Evolutionary conservation across 257 asterid species (phyloP).

Genomic region (Ehretia macrophylla): DNA sequence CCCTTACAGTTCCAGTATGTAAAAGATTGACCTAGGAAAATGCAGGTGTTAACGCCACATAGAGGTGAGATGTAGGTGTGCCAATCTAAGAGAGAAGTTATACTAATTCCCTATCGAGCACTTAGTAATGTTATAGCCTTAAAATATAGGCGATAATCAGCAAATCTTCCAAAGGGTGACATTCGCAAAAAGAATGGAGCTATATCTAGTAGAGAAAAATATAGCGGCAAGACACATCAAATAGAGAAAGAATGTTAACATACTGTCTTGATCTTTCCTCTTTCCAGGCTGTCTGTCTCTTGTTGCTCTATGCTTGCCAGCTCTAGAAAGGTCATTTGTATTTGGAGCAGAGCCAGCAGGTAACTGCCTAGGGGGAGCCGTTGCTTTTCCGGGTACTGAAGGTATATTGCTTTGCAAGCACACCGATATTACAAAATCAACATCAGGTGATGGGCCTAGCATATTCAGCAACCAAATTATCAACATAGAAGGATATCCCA

Average conservation of each 20-base stretch:
- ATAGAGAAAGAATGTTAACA: constrained; percentile 11
- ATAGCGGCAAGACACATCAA: constrained; percentile 1
- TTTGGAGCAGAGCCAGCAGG: constrained; percentile 53
- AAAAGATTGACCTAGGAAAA: too few species aligned
- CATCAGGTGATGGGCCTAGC: constrained; percentile 90
- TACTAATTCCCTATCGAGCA: too few species aligned
- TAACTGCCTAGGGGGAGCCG: constrained; percentile 28
- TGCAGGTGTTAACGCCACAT: too few species aligned
- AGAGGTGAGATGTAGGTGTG: too few species aligned
- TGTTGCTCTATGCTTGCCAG: constrained; percentile 46
- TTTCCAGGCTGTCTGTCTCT: constrained; percentile 64
- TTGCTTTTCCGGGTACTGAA: constrained; percentile 37
- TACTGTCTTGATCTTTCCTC: constrained; percentile 66
- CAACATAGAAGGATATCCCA: constrained; percentile 7
- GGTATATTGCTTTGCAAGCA: constrained; percentile 85
- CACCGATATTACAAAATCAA: constrained; percentile 80
- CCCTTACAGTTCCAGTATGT: too few species aligned
- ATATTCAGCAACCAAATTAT: constrained; percentile 17
- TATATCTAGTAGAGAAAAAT: too few species aligned
- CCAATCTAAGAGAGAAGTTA: too few species aligned
- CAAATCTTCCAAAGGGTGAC: too few species aligned
- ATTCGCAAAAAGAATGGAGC: too few species aligned
- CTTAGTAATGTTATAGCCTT: too few species aligned
- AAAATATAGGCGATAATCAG: too few species aligned
- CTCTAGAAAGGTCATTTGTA: constrained; percentile 60